A percentile compares a stretch with the other conserved stretches of the same genome.
phyloP scores from a whole-genome alignment of 257 asterid species.

The Ophiorrhiza pumila region DNA sequence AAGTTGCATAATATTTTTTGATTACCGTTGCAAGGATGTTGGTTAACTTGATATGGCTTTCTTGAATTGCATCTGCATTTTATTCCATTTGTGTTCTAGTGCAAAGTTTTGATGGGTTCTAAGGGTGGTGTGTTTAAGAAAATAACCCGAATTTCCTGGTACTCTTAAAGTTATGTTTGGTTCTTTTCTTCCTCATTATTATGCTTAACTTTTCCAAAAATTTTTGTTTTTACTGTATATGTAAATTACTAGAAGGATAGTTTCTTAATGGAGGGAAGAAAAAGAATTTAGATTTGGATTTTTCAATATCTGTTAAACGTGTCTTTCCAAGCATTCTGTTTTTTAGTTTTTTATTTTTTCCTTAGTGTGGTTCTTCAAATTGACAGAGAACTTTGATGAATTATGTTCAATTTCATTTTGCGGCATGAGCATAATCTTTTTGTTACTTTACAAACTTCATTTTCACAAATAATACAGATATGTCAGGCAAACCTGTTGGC shows the following conservation, averaged over 20 bases:
- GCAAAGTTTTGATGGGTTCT: neutral
- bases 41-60: neutral
- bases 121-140: neutral
- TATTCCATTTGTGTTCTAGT: neutral
- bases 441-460: neutral
- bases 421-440: neutral
- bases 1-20: neutral
- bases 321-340: neutral
- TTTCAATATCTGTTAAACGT: neutral
- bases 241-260: neutral
- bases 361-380: neutral
- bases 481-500: neutral
- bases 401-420: neutral
- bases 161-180: neutral
- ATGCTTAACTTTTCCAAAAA: neutral
- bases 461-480: neutral
- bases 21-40: neutral
- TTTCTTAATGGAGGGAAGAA: neutral
- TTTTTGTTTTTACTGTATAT: neutral
- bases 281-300: neutral
- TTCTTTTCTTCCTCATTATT: neutral
- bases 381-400: too few relatives aligned
- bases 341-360: neutral
- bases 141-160: neutral
- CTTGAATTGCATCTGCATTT: constrained; percentile 2